phyloP scores from a whole-genome alignment of 1,284 basidiomycete species.

The Ceratobasidium sp. region DNA sequence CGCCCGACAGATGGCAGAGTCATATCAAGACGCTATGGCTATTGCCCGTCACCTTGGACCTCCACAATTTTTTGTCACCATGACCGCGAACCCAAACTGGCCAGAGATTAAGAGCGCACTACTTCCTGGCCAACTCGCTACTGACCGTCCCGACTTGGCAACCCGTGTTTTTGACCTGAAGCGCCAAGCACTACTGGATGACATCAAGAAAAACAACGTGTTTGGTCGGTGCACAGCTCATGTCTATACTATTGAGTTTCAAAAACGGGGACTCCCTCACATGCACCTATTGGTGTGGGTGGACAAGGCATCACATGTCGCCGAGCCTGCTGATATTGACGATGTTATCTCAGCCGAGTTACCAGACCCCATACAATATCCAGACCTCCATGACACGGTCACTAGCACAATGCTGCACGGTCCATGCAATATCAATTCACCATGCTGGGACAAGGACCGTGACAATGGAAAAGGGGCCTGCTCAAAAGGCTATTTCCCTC shows the following conservation, averaged over 20 bases:
- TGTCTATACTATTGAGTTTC: constrained; percentile 66
- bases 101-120: constrained; percentile 61
- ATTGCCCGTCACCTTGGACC: constrained; percentile 57
- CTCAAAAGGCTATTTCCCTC: constrained; percentile 60
- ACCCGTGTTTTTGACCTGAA: constrained; percentile 63
- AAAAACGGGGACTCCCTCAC: constrained; percentile 66
- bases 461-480: constrained; percentile 60
- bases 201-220: constrained; percentile 57
- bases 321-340: constrained; percentile 59
- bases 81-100: constrained; percentile 65
- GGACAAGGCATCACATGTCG: constrained; percentile 54
- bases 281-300: constrained; percentile 64
- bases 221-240: constrained; percentile 56
- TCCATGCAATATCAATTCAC: constrained; percentile 58
- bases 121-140: constrained; percentile 58
- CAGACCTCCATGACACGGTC: constrained; percentile 58
- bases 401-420: constrained; percentile 63
- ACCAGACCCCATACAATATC: constrained; percentile 61
- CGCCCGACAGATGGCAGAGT: constrained; percentile 60
- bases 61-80: constrained; percentile 63
- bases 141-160: constrained; percentile 65
- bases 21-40: constrained; percentile 64
- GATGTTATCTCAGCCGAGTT: constrained; percentile 59
- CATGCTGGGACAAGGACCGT: too few relatives aligned
- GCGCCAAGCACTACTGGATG: constrained; percentile 58